Base-by-base conservation (phyloP, 2,329 filamentous ascomycete species). In the Phaeosphaeria sp. region DNA sequence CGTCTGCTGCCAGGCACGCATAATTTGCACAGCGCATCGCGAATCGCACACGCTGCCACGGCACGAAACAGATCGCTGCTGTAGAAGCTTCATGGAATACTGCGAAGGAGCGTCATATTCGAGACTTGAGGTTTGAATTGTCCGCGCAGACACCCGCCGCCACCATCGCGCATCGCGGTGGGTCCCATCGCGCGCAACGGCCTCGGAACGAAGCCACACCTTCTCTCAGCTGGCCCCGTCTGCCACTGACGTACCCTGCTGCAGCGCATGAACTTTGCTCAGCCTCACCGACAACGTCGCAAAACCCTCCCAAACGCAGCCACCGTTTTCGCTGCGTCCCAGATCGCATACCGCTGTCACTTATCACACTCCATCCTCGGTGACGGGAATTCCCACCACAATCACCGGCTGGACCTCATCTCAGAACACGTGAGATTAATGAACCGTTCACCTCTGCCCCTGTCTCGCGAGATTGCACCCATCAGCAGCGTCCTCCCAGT, bases 131-230 rank as follows among this genome's bases (percentile, higher is more conserved):
- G 3, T 20, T 17, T 42, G 18, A 13, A 45, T n/a, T 21, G 20
- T 53, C 9, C 20, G 9, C 27, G 39, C 6, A n/a, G 6, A 43
- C n/a, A 17, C 8, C 21, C 13, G 33, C 42, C 25, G 51, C 43
- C 21, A 21, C 39, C 39, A 45, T 55, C 53, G 53, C 18, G 36
- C 39, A 39, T 40, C 25, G n/a, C 21, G 24, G 53, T 46, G 53
- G 51, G 46, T 39, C 53, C 30, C 11, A 13, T 13, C 33, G 33
- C 13, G 20, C 54, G 50, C 56, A 53, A 49, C 52, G 49, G 57
- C 51, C 53, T 49, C 56, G 11, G 53, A 40, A 46, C n/a, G 52
- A 57, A 57, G 59, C 59, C 55, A 56, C 55, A 57, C 55, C 50
- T 58, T 55, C 47, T 52, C 51, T 57, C 58, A 57, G 54, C 58